Evolutionary conservation across 257 asterid genomes (phyloP).

Genomic region (Forsythia suspensa): DNA sequence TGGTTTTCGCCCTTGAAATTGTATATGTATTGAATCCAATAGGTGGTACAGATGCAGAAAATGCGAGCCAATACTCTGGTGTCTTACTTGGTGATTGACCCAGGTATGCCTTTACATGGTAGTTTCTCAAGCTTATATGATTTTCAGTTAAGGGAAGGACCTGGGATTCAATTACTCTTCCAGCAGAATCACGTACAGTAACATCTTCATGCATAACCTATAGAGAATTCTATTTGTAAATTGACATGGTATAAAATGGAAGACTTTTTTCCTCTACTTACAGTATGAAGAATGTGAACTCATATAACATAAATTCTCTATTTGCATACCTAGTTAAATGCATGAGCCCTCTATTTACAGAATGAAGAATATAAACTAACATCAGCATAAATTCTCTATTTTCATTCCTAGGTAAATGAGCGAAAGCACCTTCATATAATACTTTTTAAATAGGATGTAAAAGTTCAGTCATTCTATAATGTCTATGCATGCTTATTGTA

Average conservation of each 20-base stretch:
- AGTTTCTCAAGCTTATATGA: conserved; percentile 32
- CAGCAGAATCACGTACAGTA: conserved; percentile 36
- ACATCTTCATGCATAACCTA: conserved; percentile 31
- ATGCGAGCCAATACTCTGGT: conserved; percentile 40
- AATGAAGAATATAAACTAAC: not conserved
- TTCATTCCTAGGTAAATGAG: not conserved
- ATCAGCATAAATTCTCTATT: not conserved
- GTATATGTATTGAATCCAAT: conserved; percentile 39
- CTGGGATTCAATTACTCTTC: conserved; percentile 37
- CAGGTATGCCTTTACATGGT: conserved; percentile 34
- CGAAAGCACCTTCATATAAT: conserved; percentile 7
- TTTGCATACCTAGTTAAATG: not conserved
- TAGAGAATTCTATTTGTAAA: not conserved
- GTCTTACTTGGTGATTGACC: conserved; percentile 29
- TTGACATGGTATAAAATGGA: not conserved
- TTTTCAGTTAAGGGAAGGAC: conserved; percentile 35
- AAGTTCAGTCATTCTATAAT: not conserved
- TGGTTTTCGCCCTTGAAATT: conserved; percentile 27
- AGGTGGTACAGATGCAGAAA: conserved; percentile 39
- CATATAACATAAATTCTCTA: not conserved
- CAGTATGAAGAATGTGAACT: conserved; percentile 1
- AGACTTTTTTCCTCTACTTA: not conserved
- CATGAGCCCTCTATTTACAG: not conserved
- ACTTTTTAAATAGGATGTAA: conserved; percentile 2
- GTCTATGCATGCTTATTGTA: not conserved